Conservation (phyloP, 345 rosid species). For the Eucalyptus cloeziana region DNA sequence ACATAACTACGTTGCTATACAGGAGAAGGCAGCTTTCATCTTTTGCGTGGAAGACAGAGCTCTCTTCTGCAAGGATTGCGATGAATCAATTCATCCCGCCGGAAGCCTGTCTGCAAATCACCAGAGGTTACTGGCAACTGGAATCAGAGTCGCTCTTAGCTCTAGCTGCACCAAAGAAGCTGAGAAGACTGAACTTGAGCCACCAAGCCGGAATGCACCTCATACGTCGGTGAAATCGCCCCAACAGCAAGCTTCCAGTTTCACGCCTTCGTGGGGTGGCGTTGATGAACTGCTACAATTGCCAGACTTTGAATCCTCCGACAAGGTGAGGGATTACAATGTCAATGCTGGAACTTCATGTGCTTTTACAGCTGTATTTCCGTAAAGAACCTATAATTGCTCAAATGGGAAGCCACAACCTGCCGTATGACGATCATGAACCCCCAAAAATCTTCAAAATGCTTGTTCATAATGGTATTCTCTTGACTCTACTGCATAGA, state of each 20-base stretch:
- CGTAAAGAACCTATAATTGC: background rate
- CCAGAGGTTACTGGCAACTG: constrained; percentile 85
- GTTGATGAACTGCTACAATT: constrained; percentile 84
- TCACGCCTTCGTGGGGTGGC: constrained; percentile 54
- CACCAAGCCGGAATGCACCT: constrained; percentile 39
- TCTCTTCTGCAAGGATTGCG: constrained; percentile 78
- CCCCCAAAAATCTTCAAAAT: background rate
- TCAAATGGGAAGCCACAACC: background rate
- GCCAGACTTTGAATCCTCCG: constrained; percentile 40
- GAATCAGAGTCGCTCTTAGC: constrained; percentile 74
- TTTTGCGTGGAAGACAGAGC: constrained; percentile 99
- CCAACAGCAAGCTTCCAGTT: constrained; percentile 27
- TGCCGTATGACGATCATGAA: background rate
- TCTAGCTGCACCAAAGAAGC: constrained; percentile 45
- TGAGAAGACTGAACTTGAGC: constrained; percentile 45
- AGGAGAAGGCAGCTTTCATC: constrained; percentile 96
- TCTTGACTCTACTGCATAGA: background rate
- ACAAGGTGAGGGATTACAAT: constrained; percentile 34
- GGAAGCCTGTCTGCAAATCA: constrained; percentile 79
- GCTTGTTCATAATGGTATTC: background rate
- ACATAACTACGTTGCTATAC: background rate
- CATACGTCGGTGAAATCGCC: constrained; percentile 27
- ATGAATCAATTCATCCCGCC: constrained; percentile 67
- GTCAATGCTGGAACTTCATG: background rate
- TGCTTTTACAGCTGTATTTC: background rate